Evolutionary conservation across 108 stramenopile genomes (phyloP), one percentile per base, ranked within the genome.

Genomic region (Heterococcus sp.): DNA sequence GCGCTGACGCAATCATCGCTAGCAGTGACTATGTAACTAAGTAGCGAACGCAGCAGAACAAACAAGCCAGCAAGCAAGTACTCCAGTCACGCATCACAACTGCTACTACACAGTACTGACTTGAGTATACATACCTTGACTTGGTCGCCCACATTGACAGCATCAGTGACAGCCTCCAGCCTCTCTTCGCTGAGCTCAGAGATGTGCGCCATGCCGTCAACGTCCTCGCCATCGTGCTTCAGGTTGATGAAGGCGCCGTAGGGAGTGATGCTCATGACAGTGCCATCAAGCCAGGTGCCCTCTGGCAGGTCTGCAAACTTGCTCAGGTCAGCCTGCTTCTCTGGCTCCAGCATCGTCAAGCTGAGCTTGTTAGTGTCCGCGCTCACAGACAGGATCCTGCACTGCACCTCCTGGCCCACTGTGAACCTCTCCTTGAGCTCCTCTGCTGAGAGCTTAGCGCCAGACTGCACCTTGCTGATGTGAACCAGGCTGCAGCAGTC

Each of bases 211-310:
- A 80, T 71, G 72, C 79, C 84, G 65, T 85, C 84, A 30, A 76
- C 37, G 73, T 36, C 79, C 27, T 70, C 81, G 8, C 75, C 84
- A 28, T n/a, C n/a, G n/a, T n/a, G n/a, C n/a, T n/a, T n/a, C n/a
- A 85, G 74, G 74, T 81, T 35, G 34, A 85, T 81, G 75, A 85
- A 85, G 3, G 84, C 84, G 39, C 84, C 84, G 75, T 83, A 85
- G 64, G 66, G 38, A 63, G 75, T 75, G 32, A 75, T 33, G 26
- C 74, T 70, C 37, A 75, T 68, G 2, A 76, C 87, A 69, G 37
- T 85, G 36, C 79, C 90, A 68, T 74, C 72, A 0, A 73, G 36
- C 73, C 72, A 82, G 39, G 67, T 73, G 26, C 74, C 73, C 5
- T 30, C 14, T 35, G 31, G 0, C 8, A 64, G 37, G 26, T 72